Conservation (phyloP, 2,329 filamentous ascomycete genomes). For the Pseudocercospora fuligena region DNA sequence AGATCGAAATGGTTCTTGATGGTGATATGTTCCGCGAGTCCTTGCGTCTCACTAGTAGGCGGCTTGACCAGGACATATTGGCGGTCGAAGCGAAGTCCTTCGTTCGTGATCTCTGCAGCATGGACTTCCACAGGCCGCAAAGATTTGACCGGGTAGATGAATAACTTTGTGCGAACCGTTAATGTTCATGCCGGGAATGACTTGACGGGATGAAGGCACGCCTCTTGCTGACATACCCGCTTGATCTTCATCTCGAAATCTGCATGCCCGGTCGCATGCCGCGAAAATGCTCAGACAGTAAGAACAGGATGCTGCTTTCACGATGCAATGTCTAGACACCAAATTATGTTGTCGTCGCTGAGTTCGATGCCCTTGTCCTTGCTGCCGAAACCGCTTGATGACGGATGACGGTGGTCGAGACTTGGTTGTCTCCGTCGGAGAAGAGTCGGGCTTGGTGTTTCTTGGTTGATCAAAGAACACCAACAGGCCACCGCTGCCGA, state of each 20-base stretch:
- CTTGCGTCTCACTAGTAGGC: conserved; percentile 35
- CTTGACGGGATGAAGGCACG: not conserved
- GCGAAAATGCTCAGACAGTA: not conserved
- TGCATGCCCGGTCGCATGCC: conserved; percentile 6
- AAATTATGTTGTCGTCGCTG: not conserved
- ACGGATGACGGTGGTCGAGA: too few species aligned
- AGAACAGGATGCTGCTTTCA: not conserved
- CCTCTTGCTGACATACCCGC: conserved; percentile 29
- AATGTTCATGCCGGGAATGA: not conserved
- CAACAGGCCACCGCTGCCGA: too few species aligned
- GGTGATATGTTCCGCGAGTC: conserved; percentile 42
- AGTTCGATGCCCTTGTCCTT: not conserved
- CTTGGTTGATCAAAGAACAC: not conserved
- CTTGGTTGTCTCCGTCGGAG: not conserved
- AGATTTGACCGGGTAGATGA: conserved; percentile 43
- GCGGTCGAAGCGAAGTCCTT: conserved; percentile 41
- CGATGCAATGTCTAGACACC: not conserved
- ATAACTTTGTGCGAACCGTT: conserved; percentile 31
- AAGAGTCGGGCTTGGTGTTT: not conserved
- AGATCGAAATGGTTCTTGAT: conserved; percentile 43
- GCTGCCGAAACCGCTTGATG: too few species aligned
- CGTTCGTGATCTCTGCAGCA: conserved; percentile 42
- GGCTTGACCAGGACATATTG: conserved; percentile 43
- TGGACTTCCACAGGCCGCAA: conserved; percentile 40
- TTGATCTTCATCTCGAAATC: conserved; percentile 39